A percentile compares a stretch with the other conserved stretches of the same genome.
Evolutionary conservation across 768 basidiomycete genomes (phyloP).

Genomic region (Pleurotus platypus): DNA sequence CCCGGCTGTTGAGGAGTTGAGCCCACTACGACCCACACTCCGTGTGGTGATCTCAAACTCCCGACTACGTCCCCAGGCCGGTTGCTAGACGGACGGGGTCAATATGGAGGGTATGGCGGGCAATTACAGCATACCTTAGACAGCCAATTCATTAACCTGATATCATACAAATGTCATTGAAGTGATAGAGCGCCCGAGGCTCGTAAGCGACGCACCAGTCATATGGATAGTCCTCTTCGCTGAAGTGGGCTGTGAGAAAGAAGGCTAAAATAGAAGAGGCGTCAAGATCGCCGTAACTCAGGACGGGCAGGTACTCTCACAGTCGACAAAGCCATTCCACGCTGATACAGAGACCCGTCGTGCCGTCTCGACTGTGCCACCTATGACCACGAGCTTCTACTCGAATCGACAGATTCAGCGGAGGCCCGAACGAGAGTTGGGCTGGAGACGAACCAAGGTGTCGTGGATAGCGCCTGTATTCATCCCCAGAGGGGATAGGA

Average conservation of each 20-base stretch:
- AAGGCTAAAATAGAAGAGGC: conserved; percentile 47
- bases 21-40: conserved; percentile 57
- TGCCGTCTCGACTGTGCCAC: conserved; percentile 85
- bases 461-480: conserved; percentile 72
- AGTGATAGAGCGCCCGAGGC: too few species aligned
- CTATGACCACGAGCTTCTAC: conserved; percentile 88
- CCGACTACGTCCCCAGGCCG: conserved; percentile 83
- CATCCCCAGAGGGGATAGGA: conserved; percentile 69
- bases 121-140: conserved; percentile 52
- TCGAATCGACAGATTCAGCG: conserved; percentile 4
- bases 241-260: conserved; percentile 87
- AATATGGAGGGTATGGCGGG: conserved; percentile 10
- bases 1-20: conserved; percentile 67
- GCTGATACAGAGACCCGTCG: conserved; percentile 77
- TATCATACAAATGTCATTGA: background rate
- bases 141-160: conserved; percentile 89
- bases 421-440: background rate
- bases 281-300: background rate
- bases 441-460: conserved; percentile 53
- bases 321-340: conserved; percentile 89
- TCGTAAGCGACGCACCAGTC: conserved; percentile 54
- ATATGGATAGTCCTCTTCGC: conserved; percentile 83
- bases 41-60: conserved; percentile 91
- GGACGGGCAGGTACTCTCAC: conserved; percentile 34
- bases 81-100: conserved; percentile 56